These are phyloP conservation scores for Vanrija sp. DNA, from an alignment of 1,284 basidiomycete species.

Conservation along the genomic window DNA sequence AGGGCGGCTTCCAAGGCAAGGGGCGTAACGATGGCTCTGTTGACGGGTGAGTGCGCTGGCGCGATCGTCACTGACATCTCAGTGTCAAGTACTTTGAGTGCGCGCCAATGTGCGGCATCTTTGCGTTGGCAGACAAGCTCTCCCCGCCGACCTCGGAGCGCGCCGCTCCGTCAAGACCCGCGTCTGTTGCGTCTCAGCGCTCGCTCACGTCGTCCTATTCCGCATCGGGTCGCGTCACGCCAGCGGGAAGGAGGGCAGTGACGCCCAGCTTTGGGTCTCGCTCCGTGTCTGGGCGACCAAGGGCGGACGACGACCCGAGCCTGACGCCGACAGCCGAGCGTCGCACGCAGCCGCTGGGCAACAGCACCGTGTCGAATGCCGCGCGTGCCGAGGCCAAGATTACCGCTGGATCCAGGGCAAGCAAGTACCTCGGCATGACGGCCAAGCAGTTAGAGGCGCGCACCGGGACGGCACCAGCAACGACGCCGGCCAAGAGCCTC, in stretches of 20 bases:
- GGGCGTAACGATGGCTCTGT: constrained; percentile 95
- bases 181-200: constrained; percentile 69
- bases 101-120: constrained; percentile 81
- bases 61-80: constrained; percentile 6
- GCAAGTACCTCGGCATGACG: constrained; percentile 68
- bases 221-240: constrained; percentile 17
- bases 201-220: constrained; percentile 36
- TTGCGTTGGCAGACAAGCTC: constrained; percentile 76
- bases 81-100: constrained; percentile 83
- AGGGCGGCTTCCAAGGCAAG: constrained; percentile 77
- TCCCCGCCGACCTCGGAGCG: constrained; percentile 59
- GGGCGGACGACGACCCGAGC: constrained; percentile 15
- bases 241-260: constrained; percentile 9
- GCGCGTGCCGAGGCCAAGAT: constrained; percentile 53
- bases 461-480: constrained; percentile 19
- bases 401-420: constrained; percentile 74
- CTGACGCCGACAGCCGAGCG: constrained; percentile 6
- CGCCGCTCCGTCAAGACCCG: constrained; percentile 58
- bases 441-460: constrained; percentile 67
- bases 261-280: constrained; percentile 12
- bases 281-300: not conserved
- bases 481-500: constrained; percentile 7
- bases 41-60: constrained; percentile 61
- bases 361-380: constrained; percentile 35
- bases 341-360: constrained; percentile 23